Conservation (phyloP, 257 asterid species). For the Parsonsia alboflavescens region DNA sequence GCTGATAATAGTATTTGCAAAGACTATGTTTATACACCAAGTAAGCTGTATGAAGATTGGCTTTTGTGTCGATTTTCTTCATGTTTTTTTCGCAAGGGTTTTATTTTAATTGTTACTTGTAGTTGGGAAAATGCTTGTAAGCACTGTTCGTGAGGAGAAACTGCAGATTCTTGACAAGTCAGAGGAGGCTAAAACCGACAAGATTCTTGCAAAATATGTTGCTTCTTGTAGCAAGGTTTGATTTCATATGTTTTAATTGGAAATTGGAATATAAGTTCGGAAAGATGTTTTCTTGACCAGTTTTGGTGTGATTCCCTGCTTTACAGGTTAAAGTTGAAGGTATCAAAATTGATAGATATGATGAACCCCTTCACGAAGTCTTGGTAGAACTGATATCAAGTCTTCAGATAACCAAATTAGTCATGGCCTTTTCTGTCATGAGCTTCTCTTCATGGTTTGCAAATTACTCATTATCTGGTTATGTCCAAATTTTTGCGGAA, state of each 20-base stretch:
- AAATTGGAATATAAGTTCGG: constrained; percentile 20
- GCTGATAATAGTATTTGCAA: constrained; percentile 36
- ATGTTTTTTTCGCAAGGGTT: not conserved
- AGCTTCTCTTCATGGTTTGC: constrained; percentile 44
- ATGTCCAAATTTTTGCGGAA: not conserved
- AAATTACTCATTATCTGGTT: not conserved
- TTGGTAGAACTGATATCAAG: constrained; percentile 40
- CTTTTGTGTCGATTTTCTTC: not conserved
- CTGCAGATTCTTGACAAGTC: constrained; percentile 23
- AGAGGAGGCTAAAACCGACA: constrained; percentile 23
- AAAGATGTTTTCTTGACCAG: constrained; percentile 8
- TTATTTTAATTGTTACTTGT: not conserved
- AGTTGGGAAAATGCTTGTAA: constrained; percentile 54
- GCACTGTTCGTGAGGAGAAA: constrained; percentile 25
- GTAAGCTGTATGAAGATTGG: constrained; percentile 27
- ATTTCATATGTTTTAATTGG: not conserved
- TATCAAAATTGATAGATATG: constrained; percentile 37
- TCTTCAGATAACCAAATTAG: constrained; percentile 44
- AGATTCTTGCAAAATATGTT: constrained; percentile 24
- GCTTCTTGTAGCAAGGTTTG: constrained; percentile 35
- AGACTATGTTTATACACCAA: constrained; percentile 54
- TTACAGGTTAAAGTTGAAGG: constrained; percentile 49
- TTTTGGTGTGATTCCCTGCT: not conserved
- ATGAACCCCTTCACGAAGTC: constrained; percentile 40
- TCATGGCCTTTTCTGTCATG: constrained; percentile 50